Evolutionary conservation across 805 yeast species (phyloP).

Genomic region (Clavispora carvajalis): DNA sequence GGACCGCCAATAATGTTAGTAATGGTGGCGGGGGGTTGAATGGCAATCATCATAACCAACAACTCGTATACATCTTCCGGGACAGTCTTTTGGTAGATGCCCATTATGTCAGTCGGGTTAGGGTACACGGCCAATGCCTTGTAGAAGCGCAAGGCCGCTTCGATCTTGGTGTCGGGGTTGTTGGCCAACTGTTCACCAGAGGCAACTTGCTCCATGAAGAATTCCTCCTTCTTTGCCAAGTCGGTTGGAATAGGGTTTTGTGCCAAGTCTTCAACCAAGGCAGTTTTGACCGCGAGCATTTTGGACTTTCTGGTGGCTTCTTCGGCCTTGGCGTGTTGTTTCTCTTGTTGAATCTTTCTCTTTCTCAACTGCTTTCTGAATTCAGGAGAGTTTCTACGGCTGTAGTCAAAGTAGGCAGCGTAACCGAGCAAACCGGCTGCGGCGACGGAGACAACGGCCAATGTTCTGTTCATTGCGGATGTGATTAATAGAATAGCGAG

Average conservation of each 20-base stretch:
- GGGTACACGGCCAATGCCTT: slow-evolving; percentile 92
- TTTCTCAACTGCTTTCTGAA: slow-evolving; percentile 76
- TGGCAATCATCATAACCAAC: slow-evolving; percentile 83
- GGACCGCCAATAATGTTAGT: slow-evolving; percentile 52
- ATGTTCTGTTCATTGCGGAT: slow-evolving; percentile 22
- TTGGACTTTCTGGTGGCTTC: slow-evolving; percentile 57
- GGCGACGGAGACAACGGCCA: slow-evolving; percentile 36
- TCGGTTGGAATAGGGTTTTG: slow-evolving; percentile 73
- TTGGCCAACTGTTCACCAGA: slow-evolving; percentile 77
- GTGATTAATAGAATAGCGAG: not conserved
- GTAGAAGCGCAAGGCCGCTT: slow-evolving; percentile 87
- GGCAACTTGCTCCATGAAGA: slow-evolving; percentile 79
- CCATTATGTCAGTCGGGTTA: slow-evolving; percentile 86
- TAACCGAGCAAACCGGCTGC: slow-evolving; percentile 64
- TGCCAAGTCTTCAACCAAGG: slow-evolving; percentile 58
- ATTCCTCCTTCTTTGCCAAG: slow-evolving; percentile 63
- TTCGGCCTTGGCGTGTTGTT: slow-evolving; percentile 47
- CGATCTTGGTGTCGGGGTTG: slow-evolving; percentile 61
- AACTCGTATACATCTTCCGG: slow-evolving; percentile 79
- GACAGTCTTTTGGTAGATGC: slow-evolving; percentile 83
- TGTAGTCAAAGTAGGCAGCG: slow-evolving; percentile 86
- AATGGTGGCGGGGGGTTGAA: slow-evolving; percentile 80
- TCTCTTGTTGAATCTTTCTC: slow-evolving; percentile 56
- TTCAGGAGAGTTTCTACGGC: slow-evolving; percentile 74
- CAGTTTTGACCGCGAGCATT: slow-evolving; percentile 54